phyloP scores from a whole-genome alignment of 768 basidiomycete species.

The Suillus occidentalis region DNA sequence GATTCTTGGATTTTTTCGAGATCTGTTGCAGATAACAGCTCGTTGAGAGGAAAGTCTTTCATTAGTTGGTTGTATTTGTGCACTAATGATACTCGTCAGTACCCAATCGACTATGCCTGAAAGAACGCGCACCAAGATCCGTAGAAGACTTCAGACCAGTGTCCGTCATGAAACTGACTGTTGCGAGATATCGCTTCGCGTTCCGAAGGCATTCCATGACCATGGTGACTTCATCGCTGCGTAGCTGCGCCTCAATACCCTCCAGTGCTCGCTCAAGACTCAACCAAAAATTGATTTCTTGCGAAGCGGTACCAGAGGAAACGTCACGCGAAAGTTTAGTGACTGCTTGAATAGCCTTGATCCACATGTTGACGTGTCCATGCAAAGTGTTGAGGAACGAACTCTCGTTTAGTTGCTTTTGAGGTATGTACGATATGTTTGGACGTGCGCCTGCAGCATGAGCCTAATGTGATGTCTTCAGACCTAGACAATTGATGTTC shows the following conservation, averaged over 20 bases:
- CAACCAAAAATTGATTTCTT: constrained; percentile 99
- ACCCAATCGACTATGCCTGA: background rate
- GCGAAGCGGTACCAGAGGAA: constrained; percentile 90
- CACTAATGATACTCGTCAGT: constrained; percentile 44
- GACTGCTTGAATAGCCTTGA: constrained; percentile 95
- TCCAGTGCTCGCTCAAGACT: constrained; percentile 92
- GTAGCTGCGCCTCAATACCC: constrained; percentile 87
- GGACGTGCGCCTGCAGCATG: constrained; percentile 59
- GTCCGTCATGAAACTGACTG: constrained; percentile 96
- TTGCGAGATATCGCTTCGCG: constrained; percentile 95
- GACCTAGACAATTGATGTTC: constrained; percentile 5
- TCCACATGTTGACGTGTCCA: constrained; percentile 94
- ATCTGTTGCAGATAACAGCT: constrained; percentile 94
- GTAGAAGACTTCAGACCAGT: constrained; percentile 95
- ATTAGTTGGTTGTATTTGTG: constrained; percentile 98
- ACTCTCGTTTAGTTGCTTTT: constrained; percentile 78
- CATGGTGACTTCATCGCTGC: constrained; percentile 89
- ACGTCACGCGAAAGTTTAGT: constrained; percentile 96
- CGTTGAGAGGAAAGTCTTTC: constrained; percentile 99
- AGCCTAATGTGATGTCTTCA: constrained; percentile 37
- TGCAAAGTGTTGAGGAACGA: constrained; percentile 93
- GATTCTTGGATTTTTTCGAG: constrained; percentile 94
- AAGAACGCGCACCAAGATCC: constrained; percentile 63
- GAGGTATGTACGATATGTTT: constrained; percentile 73
- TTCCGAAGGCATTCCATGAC: constrained; percentile 93